Base-by-base conservation (phyloP, 805 yeast species). In the Ogataea corticis region DNA sequence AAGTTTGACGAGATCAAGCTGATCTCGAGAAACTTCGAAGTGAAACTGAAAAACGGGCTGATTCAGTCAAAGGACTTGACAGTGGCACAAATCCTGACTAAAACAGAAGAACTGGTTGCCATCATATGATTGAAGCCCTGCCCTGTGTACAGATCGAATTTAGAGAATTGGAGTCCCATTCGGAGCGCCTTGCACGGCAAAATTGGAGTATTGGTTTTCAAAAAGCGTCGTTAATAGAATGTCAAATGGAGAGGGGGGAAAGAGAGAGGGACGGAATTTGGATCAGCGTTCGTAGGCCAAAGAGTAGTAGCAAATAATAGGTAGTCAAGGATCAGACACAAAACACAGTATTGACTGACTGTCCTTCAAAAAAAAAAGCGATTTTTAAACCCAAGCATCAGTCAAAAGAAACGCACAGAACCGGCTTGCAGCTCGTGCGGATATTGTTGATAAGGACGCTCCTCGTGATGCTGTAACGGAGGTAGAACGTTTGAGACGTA, bases 61-160 rank as follows among this genome's bases (percentile, higher is more conserved):
- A 23, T 51, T 5, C 33, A 33, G 14, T 38, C 50, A 12, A 19
- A 42, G 3, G 49, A 51, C 35, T 14, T n/a, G 27, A 39, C 29
- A 17, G 23, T 33, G 3, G 52, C 50, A 7, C 35, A 48, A 28
- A 36, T 50, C 7, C 18, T 56, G 9, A 36, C 45, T 33, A 46
- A 47, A 27, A 50, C 59, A 18, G 61, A 57, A 25, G 49, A 50
- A 16, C 38, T 57, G 10, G 17, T 30, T 21, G 32, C 33, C 15
- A 30, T 37, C 16, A 2, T 37, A 10, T 37, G 11, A 14, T 14
- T 14, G 18, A 16, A 14, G 25, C 9, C 9, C 9, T 21, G 25
- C 25, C 9, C 25, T 21, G 25, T 21, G 13, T 28, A 28, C 31
- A 4, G 11, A 28, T 28, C 6, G 31, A 28, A 4, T n/a, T 28